Conservation (phyloP, 2,329 filamentous ascomycete species). For the Pseudocercospora macadamiae region DNA sequence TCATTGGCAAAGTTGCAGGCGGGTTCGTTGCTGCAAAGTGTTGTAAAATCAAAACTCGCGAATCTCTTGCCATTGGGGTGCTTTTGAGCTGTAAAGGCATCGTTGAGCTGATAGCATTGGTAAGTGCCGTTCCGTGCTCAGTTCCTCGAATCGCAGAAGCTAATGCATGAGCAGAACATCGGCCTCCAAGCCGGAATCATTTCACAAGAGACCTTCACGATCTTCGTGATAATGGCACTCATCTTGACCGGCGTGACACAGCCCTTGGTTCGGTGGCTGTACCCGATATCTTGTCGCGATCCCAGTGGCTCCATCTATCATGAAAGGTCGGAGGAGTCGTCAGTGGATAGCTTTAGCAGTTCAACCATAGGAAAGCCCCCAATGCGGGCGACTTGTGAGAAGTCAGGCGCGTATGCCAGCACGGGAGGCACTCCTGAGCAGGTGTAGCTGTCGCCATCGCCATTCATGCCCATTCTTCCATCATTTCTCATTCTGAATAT, state of each 20-base stretch:
- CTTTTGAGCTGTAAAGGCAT: conserved; percentile 95
- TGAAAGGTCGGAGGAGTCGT: neutral
- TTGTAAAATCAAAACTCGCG: conserved; percentile 80
- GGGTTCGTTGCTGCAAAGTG: conserved; percentile 74
- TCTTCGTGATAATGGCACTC: conserved; percentile 4
- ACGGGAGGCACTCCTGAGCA: neutral
- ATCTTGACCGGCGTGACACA: conserved; percentile 2
- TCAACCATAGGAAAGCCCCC: neutral
- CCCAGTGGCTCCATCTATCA: neutral
- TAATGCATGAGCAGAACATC: neutral
- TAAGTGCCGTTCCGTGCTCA: conserved; percentile 42
- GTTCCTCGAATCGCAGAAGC: neutral
- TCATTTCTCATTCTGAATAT: too few relatives aligned
- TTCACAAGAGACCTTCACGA: conserved; percentile 5
- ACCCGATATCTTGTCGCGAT: neutral
- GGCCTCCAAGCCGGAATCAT: conserved; percentile 9
- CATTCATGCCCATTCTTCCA: too few relatives aligned
- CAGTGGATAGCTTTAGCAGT: neutral
- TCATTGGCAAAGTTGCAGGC: conserved; percentile 79
- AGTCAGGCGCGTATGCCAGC: neutral
- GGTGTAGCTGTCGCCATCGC: too few relatives aligned
- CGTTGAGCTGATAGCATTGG: conserved; percentile 83
- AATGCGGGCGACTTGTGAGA: neutral
- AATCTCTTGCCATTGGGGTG: conserved; percentile 80
- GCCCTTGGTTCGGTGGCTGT: conserved; percentile 2